Evolutionary conservation across 495 filamentous ascomycete genomes (phyloP).

Genomic region (Astrocystis sublimbata): DNA sequence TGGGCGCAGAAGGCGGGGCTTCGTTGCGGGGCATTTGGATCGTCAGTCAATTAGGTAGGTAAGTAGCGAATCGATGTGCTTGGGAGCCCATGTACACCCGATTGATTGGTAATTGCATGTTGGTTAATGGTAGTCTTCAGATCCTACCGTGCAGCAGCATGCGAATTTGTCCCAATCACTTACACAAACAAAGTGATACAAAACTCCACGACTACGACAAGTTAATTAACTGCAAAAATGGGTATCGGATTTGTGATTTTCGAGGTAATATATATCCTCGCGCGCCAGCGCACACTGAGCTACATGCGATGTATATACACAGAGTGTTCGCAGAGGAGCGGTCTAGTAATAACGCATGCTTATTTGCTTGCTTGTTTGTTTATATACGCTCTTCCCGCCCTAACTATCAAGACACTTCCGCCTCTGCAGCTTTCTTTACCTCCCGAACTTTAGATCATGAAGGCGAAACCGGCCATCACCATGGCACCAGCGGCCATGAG

Average conservation of each 20-base stretch:
- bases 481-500: constrained; percentile 24
- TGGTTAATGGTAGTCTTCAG: too few relatives aligned
- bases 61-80: too few relatives aligned
- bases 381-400: background rate
- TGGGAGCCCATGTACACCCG: too few relatives aligned
- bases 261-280: background rate
- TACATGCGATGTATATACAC: background rate
- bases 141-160: too few relatives aligned
- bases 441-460: constrained; percentile 20
- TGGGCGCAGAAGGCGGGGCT: too few relatives aligned
- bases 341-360: background rate
- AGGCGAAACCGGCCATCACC: constrained; percentile 25
- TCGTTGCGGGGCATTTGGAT: too few relatives aligned
- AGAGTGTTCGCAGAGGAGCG: background rate
- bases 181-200: too few relatives aligned
- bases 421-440: background rate
- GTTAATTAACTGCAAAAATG: background rate
- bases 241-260: constrained; percentile 12
- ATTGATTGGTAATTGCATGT: too few relatives aligned
- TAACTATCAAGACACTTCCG: background rate
- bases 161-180: too few relatives aligned
- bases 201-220: background rate
- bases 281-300: background rate
- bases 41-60: too few relatives aligned
- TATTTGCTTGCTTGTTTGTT: too few relatives aligned